Evolutionary conservation across 257 asterid species (phyloP).

Genomic region (Nyctanthes arbortristis): DNA sequence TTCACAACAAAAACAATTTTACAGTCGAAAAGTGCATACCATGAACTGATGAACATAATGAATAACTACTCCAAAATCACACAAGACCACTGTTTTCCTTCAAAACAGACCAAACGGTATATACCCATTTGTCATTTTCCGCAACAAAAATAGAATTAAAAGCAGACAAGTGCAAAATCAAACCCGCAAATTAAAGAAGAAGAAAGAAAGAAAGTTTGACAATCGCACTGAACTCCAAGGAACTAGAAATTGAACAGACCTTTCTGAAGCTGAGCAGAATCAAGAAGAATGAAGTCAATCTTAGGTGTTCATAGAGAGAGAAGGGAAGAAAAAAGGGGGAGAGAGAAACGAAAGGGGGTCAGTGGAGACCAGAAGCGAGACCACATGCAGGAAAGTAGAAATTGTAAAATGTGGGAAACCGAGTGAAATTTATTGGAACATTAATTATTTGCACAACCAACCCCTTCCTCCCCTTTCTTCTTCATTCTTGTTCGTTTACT

Average conservation of each 20-base stretch:
- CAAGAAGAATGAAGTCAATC: slow-evolving; percentile 35
- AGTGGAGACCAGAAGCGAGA: slow-evolving; percentile 24
- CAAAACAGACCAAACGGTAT: not conserved
- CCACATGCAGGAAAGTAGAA: slow-evolving; percentile 47
- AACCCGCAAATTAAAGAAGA: not conserved
- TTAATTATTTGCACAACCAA: slow-evolving; percentile 37
- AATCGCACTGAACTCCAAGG: not conserved
- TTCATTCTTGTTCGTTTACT: not conserved
- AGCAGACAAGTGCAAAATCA: not conserved
- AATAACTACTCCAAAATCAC: slow-evolving; percentile 26
- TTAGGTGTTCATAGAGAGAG: slow-evolving; percentile 19
- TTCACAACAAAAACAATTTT: not conserved
- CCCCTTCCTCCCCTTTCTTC: slow-evolving; percentile 18
- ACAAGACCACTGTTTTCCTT: not conserved
- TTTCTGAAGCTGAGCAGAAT: slow-evolving; percentile 34
- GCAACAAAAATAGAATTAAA: not conserved
- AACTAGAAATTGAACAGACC: slow-evolving; percentile 13
- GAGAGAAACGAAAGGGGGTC: slow-evolving; percentile 26
- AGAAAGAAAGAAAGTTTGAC: not conserved
- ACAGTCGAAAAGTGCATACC: not conserved
- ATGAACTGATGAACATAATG: not conserved
- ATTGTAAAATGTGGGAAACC: slow-evolving; percentile 48
- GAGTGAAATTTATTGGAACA: slow-evolving; percentile 64
- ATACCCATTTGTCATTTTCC: not conserved
- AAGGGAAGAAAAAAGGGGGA: slow-evolving; percentile 18